These are phyloP conservation scores for Rhodamnia rubescens DNA, from an alignment of 345 rosid species.

Conservation along the genomic window DNA sequence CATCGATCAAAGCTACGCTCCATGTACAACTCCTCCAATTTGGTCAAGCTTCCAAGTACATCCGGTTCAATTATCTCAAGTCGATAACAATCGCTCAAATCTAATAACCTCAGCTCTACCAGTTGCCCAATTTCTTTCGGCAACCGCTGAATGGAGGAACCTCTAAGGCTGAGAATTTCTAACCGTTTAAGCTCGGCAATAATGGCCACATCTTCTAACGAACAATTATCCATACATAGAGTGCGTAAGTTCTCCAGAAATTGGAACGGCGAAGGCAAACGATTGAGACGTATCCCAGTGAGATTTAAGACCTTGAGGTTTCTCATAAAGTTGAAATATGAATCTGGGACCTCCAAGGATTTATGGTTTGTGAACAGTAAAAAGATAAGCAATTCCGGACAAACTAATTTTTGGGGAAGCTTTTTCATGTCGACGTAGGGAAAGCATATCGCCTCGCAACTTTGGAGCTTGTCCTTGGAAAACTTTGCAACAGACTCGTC, in stretches of 20 bases:
- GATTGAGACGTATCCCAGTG: rapidly evolving
- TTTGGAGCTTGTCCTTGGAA: not conserved
- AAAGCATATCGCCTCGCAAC: not conserved
- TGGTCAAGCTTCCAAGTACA: not conserved
- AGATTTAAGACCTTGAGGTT: not conserved
- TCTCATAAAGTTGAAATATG: not conserved
- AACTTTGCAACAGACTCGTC: rapidly evolving
- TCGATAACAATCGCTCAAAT: rapidly evolving
- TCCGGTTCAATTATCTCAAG: not conserved
- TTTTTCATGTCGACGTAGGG: rapidly evolving
- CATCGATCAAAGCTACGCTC: rapidly evolving
- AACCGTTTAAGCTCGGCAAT: not conserved
- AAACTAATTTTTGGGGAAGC: not conserved
- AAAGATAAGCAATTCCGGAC: not conserved
- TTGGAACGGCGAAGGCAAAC: rapidly evolving
- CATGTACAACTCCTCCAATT: not conserved
- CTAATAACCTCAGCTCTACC: not conserved
- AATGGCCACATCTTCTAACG: rapidly evolving
- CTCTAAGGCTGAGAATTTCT: not conserved
- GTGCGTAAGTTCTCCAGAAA: not conserved
- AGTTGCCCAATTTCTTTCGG: not conserved
- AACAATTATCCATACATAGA: not conserved
- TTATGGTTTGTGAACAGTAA: rapidly evolving
- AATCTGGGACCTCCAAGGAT: rapidly evolving
- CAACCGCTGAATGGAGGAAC: not conserved